phyloP scores from a whole-genome alignment of 1,284 basidiomycete species.

The Coniferiporia sulphurascens region DNA sequence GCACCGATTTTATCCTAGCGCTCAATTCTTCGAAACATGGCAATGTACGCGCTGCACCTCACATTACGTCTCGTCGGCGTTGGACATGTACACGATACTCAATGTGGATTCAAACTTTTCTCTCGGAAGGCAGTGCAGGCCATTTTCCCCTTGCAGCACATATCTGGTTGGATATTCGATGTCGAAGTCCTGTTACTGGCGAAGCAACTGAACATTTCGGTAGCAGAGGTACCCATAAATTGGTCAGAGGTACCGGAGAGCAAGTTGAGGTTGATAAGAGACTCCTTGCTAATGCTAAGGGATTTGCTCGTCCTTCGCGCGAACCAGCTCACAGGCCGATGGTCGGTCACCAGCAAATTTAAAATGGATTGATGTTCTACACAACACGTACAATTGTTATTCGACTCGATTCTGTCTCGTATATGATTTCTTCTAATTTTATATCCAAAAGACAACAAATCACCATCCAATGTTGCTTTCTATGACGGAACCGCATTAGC shows the following conservation, averaged over 20 bases:
- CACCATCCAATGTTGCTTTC: background rate
- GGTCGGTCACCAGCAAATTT: slow-evolving; percentile 7
- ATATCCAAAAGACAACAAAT: background rate
- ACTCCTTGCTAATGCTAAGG: slow-evolving; percentile 83
- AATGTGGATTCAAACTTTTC: slow-evolving; percentile 95
- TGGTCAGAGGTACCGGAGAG: slow-evolving; percentile 93
- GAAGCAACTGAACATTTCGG: slow-evolving; percentile 67
- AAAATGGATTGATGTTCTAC: slow-evolving; percentile 3
- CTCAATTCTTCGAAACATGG: slow-evolving; percentile 79
- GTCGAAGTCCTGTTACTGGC: slow-evolving; percentile 92
- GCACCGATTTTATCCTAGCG: slow-evolving; percentile 47
- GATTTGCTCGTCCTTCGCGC: slow-evolving; percentile 81
- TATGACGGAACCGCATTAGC: background rate
- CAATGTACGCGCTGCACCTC: slow-evolving; percentile 89
- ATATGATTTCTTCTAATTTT: background rate
- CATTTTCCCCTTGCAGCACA: slow-evolving; percentile 82
- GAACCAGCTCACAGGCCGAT: slow-evolving; percentile 38
- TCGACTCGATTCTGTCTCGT: background rate
- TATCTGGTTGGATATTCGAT: slow-evolving; percentile 91
- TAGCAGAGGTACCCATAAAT: slow-evolving; percentile 80
- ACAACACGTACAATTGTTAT: background rate
- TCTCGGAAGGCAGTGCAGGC: slow-evolving; percentile 72
- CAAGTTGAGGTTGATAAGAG: slow-evolving; percentile 82
- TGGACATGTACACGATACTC: slow-evolving; percentile 86
- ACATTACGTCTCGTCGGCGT: slow-evolving; percentile 82